Conservation (phyloP, 1,284 basidiomycete genomes). For the Heliocybe sulcata region DNA sequence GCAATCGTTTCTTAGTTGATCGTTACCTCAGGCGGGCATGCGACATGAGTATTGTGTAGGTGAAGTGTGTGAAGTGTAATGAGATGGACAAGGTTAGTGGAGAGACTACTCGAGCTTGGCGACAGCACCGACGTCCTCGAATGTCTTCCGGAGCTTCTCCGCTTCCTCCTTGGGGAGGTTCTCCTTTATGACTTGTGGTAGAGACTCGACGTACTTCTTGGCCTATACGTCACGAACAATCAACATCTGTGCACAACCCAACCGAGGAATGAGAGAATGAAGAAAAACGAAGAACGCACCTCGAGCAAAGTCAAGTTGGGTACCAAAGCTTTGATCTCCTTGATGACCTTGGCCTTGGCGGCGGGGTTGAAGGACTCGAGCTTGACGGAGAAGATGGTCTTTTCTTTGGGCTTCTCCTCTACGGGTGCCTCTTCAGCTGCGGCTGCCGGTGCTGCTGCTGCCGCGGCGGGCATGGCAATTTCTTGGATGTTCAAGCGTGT, state of each 20-base stretch:
- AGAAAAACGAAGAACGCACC: conserved; percentile 45
- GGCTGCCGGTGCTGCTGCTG: conserved; percentile 54
- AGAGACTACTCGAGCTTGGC: conserved; percentile 69
- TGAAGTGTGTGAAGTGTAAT: background rate
- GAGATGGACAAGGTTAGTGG: conserved; percentile 13
- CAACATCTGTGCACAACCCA: background rate
- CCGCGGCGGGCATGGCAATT: conserved; percentile 86
- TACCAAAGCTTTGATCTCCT: conserved; percentile 94
- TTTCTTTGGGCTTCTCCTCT: conserved; percentile 96
- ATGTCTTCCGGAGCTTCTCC: conserved; percentile 90
- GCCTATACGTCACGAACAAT: conserved; percentile 50
- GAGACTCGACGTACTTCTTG: conserved; percentile 98
- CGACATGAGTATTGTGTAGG: background rate
- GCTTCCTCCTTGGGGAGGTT: conserved; percentile 96
- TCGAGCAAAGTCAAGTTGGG: conserved; percentile 95
- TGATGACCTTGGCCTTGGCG: conserved; percentile 95
- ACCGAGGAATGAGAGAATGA: conserved; percentile 15
- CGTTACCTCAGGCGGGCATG: background rate
- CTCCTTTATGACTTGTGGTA: conserved; percentile 94
- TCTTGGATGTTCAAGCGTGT: conserved; percentile 96
- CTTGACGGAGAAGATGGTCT: conserved; percentile 95
- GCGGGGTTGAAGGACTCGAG: conserved; percentile 88
- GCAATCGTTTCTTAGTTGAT: too few relatives aligned
- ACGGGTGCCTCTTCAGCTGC: conserved; percentile 56
- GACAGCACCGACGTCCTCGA: conserved; percentile 87